A percentile compares a stretch with the other conserved stretches of the same genome.
Evolutionary conservation across 495 filamentous ascomycete species (phyloP).

Genomic region (Saxophila tyrrhenica): DNA sequence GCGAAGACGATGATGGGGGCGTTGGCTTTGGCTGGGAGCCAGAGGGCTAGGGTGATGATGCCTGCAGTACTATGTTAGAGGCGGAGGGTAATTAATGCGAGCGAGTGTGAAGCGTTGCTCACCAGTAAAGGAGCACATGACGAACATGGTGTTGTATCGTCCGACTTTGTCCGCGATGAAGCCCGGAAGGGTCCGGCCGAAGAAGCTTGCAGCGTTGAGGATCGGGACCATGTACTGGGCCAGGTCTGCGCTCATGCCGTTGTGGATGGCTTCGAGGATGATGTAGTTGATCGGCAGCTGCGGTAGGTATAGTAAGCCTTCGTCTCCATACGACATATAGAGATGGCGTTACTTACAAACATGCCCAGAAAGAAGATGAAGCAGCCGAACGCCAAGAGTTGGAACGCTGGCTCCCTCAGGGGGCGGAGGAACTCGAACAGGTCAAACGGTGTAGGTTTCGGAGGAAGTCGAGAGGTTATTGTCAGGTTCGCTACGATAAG

Average conservation of each 20-base stretch:
- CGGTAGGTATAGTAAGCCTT: no score
- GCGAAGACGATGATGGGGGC: conserved; percentile 55
- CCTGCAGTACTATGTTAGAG: conserved; percentile 30
- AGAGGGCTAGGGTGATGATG: conserved; percentile 56
- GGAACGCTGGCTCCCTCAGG: conserved; percentile 48
- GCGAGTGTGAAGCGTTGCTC: background rate
- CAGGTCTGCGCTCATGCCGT: conserved; percentile 49
- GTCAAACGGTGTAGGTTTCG: conserved; percentile 41
- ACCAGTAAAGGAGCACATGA: conserved; percentile 36
- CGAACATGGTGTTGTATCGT: conserved; percentile 61
- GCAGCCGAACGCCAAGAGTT: conserved; percentile 36
- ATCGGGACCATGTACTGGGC: conserved; percentile 59
- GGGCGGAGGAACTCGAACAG: conserved; percentile 47
- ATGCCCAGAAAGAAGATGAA: conserved; percentile 49
- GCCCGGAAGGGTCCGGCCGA: conserved; percentile 66
- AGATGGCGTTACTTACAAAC: conserved; percentile 48
- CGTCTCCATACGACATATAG: conserved; percentile 61
- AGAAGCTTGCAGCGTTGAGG: conserved; percentile 58
- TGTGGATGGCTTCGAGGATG: conserved; percentile 42
- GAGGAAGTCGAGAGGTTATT: conserved; percentile 52
- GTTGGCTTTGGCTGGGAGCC: conserved; percentile 51
- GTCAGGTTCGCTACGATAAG: conserved; percentile 52
- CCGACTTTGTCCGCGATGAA: conserved; percentile 60
- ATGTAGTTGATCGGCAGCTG: conserved; percentile 66
- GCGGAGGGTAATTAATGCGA: background rate